These are phyloP conservation scores for Pichia kluyveri DNA, from an alignment of 805 yeast species.

Conservation along the genomic window DNA sequence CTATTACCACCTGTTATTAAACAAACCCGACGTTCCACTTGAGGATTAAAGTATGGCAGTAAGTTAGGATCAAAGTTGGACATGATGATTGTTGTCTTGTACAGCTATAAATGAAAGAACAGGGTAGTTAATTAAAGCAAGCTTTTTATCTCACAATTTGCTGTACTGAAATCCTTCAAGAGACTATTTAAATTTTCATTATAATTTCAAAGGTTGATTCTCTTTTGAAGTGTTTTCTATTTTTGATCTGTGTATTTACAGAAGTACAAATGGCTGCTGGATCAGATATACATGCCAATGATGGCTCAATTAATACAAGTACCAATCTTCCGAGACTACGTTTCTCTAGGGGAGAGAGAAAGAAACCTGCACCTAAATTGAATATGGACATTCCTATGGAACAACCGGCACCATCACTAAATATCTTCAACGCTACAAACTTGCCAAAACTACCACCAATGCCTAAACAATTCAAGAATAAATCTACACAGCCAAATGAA, in stretches of 20 bases:
- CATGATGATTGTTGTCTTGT: neutral
- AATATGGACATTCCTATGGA: slow-evolving; percentile 6
- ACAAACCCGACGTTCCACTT: slow-evolving; percentile 48
- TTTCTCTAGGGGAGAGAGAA: slow-evolving; percentile 3
- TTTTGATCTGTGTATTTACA: too few species aligned
- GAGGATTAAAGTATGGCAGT: slow-evolving; percentile 57
- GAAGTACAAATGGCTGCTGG: too few species aligned
- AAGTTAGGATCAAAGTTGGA: slow-evolving; percentile 31
- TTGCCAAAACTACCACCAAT: slow-evolving; percentile 1
- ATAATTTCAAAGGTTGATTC: too few species aligned
- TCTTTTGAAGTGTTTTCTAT: too few species aligned
- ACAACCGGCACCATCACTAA: neutral
- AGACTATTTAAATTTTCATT: too few species aligned
- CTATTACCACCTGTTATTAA: slow-evolving; percentile 75
- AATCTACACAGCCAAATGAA: neutral
- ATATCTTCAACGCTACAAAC: neutral
- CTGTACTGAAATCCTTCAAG: too few species aligned
- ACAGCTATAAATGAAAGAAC: too few species aligned
- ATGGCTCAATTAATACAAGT: neutral
- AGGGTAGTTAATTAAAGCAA: neutral
- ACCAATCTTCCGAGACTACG: slow-evolving; percentile 4
- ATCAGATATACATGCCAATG: neutral
- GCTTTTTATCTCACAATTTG: neutral
- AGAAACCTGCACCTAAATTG: slow-evolving; percentile 9
- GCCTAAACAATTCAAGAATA: slow-evolving; percentile 1